A percentile compares a stretch with the other conserved stretches of the same genome.
phyloP scores from a whole-genome alignment of 768 basidiomycete genomes.

The Mycena capillaripes region DNA sequence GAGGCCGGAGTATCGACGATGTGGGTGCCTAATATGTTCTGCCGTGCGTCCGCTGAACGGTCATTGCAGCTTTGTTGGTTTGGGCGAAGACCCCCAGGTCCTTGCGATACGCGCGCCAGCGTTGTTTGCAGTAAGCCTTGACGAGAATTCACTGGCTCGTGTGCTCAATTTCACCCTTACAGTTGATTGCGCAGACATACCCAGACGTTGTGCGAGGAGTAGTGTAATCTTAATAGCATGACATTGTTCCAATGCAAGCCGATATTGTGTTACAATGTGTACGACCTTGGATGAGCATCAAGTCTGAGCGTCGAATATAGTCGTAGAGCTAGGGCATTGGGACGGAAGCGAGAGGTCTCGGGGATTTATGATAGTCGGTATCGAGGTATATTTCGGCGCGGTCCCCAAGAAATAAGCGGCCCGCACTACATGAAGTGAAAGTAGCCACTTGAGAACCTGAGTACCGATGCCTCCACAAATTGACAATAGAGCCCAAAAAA shows the following conservation, averaged over 20 bases:
- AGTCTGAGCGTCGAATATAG: too few species aligned
- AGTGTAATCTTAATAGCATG: neutral
- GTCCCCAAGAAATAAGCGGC: too few species aligned
- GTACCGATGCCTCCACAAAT: too few species aligned
- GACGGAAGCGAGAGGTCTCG: too few species aligned
- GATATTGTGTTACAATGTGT: neutral
- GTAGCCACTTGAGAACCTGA: too few species aligned
- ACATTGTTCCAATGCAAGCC: neutral
- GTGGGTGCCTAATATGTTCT: slow-evolving; percentile 51
- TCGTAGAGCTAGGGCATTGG: too few species aligned
- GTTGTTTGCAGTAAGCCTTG: slow-evolving; percentile 68
- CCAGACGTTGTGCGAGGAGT: slow-evolving; percentile 80
- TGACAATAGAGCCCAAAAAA: neutral
- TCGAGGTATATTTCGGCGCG: too few species aligned
- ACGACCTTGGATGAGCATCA: too few species aligned
- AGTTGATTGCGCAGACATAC: slow-evolving; percentile 79
- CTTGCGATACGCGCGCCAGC: slow-evolving; percentile 80
- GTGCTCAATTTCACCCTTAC: slow-evolving; percentile 17
- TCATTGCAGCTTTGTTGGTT: slow-evolving; percentile 76
- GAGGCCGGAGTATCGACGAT: slow-evolving; percentile 93
- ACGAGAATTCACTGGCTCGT: neutral
- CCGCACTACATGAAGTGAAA: too few species aligned
- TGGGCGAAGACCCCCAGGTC: slow-evolving; percentile 88
- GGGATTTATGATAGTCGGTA: too few species aligned
- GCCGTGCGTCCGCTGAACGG: neutral